Evolutionary conservation across 2,329 filamentous ascomycete genomes (phyloP), one percentile per base, ranked within the genome.

Genomic region (Monilinia fructicola): DNA sequence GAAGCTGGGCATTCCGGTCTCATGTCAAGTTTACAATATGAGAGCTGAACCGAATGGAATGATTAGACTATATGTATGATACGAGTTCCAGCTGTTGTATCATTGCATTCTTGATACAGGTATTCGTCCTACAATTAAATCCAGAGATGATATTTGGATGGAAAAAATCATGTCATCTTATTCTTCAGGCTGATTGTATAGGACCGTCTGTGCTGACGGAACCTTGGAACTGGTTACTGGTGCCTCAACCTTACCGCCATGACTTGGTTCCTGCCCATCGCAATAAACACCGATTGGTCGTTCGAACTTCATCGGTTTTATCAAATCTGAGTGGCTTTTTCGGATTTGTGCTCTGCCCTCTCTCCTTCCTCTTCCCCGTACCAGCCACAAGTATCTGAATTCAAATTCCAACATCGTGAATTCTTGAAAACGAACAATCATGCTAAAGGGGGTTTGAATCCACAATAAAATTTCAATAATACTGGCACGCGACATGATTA

Each of bases 161-260:
- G 35, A 44, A 44, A 44, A 58, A 58, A n/a, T 58, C 54, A 58
- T 58, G 23, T 14, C 38, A 58, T 44, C 54, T 42, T 42, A 42
- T 16, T 21, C 54, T 28, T 35, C 56, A 16, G 42, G 26, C 56
- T 16, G 42, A 35, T 35, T 35, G 28, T 16, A 48, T 48, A 48
- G 23, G 18, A 18, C 42, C 42, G 12, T 46, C 58, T 38, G 58
- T 50, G 58, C 58, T 60, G 54, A 40, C 54, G 2, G 16, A 28
- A 44, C 55, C 55, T 58, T 58, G 40, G 55, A 44, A 44, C 18
- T 58, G 58, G 48, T 52, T 31, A 44, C 18, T 58, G 58, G 48
- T 52, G 23, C 28, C 46, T 60, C 28, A 48, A 60, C 28, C 42
- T 48, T 48, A 60, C 56, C 56, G 42, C 56, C 54, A 58, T 44